Base-by-base conservation (phyloP, 2,329 filamentous ascomycete genomes). In the Aureobasidium vineae region DNA sequence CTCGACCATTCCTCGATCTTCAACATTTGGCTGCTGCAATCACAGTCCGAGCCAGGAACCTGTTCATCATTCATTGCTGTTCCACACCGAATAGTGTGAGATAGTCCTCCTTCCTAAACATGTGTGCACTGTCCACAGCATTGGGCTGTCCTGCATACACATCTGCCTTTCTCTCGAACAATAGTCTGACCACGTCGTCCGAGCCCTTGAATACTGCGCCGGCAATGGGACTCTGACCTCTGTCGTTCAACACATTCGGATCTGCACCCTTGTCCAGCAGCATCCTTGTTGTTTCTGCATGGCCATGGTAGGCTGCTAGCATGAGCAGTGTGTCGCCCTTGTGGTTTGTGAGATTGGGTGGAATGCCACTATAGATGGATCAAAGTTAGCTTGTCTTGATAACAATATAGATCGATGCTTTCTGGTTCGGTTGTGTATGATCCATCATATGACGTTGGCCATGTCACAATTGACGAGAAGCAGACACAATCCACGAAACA, bases 271-370 rank as follows among this genome's bases (percentile, higher is more conserved):
- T 80, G 33, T 84, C 78, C 1, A 91, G 75, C 13, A 91, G 81
- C 67, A 89, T 79, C 54, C 78, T 80, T 31, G 88, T 86, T 0
- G 89, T 81, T 0, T 83, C 79, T 1, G 83, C 80, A 65, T 90
- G 86, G 13, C 88, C 88, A 70, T 90, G 84, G 71, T 91, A 91
- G 0, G 88, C 83, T 0, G 88, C 86, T 1, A 92, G 83, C 89
- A 92, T 92, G 67, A 91, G 79, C 68, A 91, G 76, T n/a, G 85
- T 90, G 74, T 92, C 88, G 57, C 89, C 89, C 69, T 89, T 88
- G 59, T 88, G 84, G 71, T 91, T 91, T 26, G 88, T 90, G 75
- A 91, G 80, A 71, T 90, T 91, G 1, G 84, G 79, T 0, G 88
- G 88, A 31, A 91, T 78, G 1, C 89, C 88, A 1, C 57, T 61